Conservation (phyloP, 768 basidiomycete species). For the Tricholoma sp. region DNA sequence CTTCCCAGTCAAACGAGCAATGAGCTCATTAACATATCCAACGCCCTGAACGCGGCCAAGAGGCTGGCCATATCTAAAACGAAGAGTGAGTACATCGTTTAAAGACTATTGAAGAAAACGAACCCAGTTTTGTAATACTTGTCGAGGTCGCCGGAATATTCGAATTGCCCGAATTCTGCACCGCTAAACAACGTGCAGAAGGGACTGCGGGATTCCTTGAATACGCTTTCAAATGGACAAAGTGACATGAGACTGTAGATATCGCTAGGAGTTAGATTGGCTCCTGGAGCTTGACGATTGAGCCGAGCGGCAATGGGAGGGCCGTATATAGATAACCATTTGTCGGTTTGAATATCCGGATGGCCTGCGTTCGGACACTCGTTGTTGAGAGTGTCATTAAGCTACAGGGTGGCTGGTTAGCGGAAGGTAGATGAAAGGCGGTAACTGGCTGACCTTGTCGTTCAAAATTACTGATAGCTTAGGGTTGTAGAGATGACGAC, state of each 20-base stretch:
- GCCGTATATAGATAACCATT: constrained; percentile 56
- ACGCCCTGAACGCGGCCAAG: constrained; percentile 79
- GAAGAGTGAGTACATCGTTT: not conserved
- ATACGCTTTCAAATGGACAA: constrained; percentile 77
- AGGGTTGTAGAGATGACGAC: constrained; percentile 39
- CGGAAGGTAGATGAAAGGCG: not conserved
- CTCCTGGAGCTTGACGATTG: constrained; percentile 57
- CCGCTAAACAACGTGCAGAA: constrained; percentile 71
- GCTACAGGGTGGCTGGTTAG: constrained; percentile 19
- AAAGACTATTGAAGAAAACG: constrained; percentile 12
- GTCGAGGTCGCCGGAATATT: constrained; percentile 66
- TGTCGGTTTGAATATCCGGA: constrained; percentile 35
- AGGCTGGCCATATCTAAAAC: constrained; percentile 56
- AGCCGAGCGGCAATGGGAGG: constrained; percentile 53
- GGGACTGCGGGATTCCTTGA: constrained; percentile 43
- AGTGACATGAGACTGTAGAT: constrained; percentile 58
- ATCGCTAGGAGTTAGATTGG: constrained; percentile 51
- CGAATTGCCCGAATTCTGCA: constrained; percentile 61
- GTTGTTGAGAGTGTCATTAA: constrained; percentile 67
- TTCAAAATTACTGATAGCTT: constrained; percentile 50
- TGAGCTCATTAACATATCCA: constrained; percentile 85
- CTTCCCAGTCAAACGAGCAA: constrained; percentile 66
- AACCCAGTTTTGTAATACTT: constrained; percentile 80
- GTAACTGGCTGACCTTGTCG: constrained; percentile 38
- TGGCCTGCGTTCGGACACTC: constrained; percentile 51